Conservation (phyloP, 805 yeast genomes). For the Lachancea waltii region DNA sequence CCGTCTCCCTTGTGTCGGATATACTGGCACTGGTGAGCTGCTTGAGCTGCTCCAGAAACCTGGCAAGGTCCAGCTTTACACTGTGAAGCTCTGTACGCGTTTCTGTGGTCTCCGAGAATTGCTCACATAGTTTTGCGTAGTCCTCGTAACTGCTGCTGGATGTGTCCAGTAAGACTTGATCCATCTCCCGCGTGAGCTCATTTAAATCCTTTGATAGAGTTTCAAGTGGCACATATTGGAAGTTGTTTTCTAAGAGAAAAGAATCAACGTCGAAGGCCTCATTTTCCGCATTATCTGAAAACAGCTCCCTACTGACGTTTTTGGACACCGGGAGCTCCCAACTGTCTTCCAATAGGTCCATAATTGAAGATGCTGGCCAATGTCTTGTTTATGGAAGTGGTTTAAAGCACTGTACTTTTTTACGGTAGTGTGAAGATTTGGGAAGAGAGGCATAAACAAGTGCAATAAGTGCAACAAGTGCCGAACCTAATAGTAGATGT, state of each 20-base stretch:
- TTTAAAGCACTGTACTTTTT: neutral
- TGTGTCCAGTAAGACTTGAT: slow-evolving; percentile 22
- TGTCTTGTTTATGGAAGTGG: no score
- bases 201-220: slow-evolving; percentile 23
- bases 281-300: slow-evolving; percentile 19
- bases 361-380: slow-evolving; percentile 5
- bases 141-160: slow-evolving; percentile 23
- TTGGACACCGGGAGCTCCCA: slow-evolving; percentile 24
- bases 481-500: no score
- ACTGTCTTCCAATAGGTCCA: slow-evolving; percentile 24
- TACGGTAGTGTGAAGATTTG: no score
- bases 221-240: slow-evolving; percentile 30
- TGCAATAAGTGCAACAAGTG: no score
- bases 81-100: slow-evolving; percentile 20
- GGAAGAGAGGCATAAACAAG: no score
- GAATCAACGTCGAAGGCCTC: slow-evolving; percentile 22
- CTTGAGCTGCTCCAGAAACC: slow-evolving; percentile 19
- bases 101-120: slow-evolving; percentile 19
- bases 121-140: slow-evolving; percentile 23
- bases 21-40: slow-evolving; percentile 19
- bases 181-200: slow-evolving; percentile 21
- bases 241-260: slow-evolving; percentile 28
- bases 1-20: slow-evolving; percentile 19
- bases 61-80: slow-evolving; percentile 19
- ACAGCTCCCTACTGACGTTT: slow-evolving; percentile 26